Base-by-base conservation (phyloP, 176 grass and related monocot species). In the Tillandsia leiboldiana region DNA sequence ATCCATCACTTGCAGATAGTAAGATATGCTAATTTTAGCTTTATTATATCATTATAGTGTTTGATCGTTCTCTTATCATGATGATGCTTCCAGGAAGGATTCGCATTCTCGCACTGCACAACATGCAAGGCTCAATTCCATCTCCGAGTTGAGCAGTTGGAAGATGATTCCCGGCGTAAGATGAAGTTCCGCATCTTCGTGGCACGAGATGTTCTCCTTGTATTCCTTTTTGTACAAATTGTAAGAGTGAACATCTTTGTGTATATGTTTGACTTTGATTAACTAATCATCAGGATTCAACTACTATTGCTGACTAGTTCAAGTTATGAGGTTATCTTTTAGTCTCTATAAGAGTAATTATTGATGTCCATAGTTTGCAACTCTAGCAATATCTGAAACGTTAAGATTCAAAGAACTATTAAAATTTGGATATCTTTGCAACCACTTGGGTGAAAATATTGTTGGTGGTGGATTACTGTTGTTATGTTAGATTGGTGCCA, bases 101-200 rank as follows among this genome's bases (percentile, higher is more conserved):
- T 90, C 82, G 89, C 89, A 50, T 99, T 99, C 74, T 93, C 94
- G 51, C 89, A 99, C 71, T 99, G 94, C 72, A 93, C 94, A 67
- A 99, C 94, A 67, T 99, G 94, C 82, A 99, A 93, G 74, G 94
- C 89, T 63, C 94, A 84, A 50, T 99, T 99, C 82, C 94, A 99
- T 76, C 82, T 99, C 58, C 80, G 87, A 63, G 84, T 93, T 17
- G 87, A 99, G 70, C 82, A 84, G 74, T 86, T 84, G 75, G 89
- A 99, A 76, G 90, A 99, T 57, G 87, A 99, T 49, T 85, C 94
- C 48, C 93, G 94, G 86, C 89, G 89, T 75, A 92, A 99, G 87
- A 99, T 90, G 76, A 99, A 99, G 70, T 93, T 99, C 69, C 84
- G 89, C 9, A 70, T 93, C 61, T 99, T 99, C 23, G 89, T 93